A percentile compares a stretch with the other conserved stretches of the same genome.
Conservation (phyloP, 345 rosid genomes). For the Microthlaspi erraticum region DNA sequence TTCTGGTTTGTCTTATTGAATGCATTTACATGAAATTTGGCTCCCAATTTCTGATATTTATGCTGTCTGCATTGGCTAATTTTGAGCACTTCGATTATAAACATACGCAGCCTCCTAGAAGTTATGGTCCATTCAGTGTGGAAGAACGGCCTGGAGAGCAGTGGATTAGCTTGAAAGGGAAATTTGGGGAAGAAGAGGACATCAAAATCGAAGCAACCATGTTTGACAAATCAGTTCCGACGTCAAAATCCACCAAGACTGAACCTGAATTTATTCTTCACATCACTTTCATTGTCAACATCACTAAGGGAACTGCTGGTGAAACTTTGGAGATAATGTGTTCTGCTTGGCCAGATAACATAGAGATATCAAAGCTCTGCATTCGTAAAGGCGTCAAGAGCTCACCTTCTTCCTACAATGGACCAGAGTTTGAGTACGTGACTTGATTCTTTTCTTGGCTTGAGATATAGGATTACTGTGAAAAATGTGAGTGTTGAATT, state of each 20-base stretch:
- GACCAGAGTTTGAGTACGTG: conserved; percentile 81
- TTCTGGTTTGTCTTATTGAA: not conserved
- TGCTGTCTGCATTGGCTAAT: not conserved
- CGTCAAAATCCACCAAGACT: conserved; percentile 44
- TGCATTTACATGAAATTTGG: not conserved
- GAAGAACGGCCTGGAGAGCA: conserved; percentile 83
- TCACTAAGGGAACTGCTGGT: conserved; percentile 57
- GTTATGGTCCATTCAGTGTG: conserved; percentile 58
- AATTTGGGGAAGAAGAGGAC: conserved; percentile 65
- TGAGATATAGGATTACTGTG: conserved; percentile 9
- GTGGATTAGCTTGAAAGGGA: conserved; percentile 78
- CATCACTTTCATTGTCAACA: conserved; percentile 68
- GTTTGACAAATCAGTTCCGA: conserved; percentile 71
- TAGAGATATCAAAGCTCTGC: conserved; percentile 66
- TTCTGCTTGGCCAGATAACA: conserved; percentile 80
- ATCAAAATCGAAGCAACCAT: conserved; percentile 84
- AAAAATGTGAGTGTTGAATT: conserved; percentile 7
- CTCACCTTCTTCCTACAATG: conserved; percentile 51
- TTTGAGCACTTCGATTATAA: not conserved
- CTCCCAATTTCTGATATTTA: not conserved
- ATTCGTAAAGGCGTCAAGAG: conserved; percentile 45
- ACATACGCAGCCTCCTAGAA: conserved; percentile 56
- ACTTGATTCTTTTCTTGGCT: conserved; percentile 6
- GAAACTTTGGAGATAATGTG: conserved; percentile 73
- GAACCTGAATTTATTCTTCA: conserved; percentile 56